These are phyloP conservation scores for Rosellinia necatrix DNA, from an alignment of 2,329 filamentous ascomycete species.

Conservation along the genomic window DNA sequence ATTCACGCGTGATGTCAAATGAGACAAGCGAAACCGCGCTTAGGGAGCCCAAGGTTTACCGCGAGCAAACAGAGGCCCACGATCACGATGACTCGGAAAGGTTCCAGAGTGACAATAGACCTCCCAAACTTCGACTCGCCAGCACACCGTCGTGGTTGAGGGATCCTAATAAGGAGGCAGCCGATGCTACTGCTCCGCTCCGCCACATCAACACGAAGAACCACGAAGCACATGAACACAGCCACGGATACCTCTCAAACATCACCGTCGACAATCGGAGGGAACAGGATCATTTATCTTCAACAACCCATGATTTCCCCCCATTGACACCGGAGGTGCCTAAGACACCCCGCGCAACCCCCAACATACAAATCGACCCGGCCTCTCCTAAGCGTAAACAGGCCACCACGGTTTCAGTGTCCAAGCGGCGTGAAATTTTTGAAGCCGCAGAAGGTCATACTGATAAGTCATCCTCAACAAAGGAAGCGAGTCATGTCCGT, in stretches of 20 bases:
- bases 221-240: conserved; percentile 17
- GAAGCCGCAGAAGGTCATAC: conserved; percentile 6
- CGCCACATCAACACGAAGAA: conserved; percentile 31
- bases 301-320: neutral
- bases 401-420: conserved; percentile 5
- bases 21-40: neutral
- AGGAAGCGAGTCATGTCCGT: neutral
- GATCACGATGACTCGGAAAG: neutral
- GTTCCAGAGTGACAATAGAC: conserved; percentile 1
- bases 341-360: neutral
- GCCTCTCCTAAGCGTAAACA: neutral
- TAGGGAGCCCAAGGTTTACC: neutral
- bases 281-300: neutral
- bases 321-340: neutral
- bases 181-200: conserved; percentile 31
- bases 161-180: conserved; percentile 33
- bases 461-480: neutral
- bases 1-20: neutral
- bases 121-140: conserved; percentile 30
- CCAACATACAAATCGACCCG: neutral
- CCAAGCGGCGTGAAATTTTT: conserved; percentile 12
- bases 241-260: conserved; percentile 15
- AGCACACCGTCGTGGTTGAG: conserved; percentile 40
- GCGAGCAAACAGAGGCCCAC: neutral
- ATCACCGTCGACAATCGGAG: neutral